Evolutionary conservation across 129 eudicot genomes (phyloP).

Genomic region (Centella asiatica): DNA sequence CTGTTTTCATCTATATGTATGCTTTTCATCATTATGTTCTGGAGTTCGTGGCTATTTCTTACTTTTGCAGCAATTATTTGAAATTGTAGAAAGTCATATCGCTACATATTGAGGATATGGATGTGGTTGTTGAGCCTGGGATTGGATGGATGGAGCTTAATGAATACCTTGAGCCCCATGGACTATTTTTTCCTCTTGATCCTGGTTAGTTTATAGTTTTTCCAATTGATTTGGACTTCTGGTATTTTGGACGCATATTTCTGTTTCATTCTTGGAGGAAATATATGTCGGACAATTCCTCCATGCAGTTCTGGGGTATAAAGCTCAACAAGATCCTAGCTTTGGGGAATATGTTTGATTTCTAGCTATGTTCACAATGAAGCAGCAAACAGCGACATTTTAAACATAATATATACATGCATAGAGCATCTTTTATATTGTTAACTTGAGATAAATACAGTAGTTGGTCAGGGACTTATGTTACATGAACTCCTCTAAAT

Average conservation of each 20-base stretch:
- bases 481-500: not conserved
- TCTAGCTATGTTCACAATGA: not conserved
- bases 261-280: not conserved
- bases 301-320: not conserved
- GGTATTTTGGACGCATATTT: not conserved
- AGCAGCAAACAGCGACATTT: not conserved
- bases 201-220: constrained; percentile 57
- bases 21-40: not conserved
- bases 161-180: constrained; percentile 88
- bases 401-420: not conserved
- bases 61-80: not conserved
- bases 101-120: constrained; percentile 88
- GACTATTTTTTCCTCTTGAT: constrained; percentile 94
- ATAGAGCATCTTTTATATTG: not conserved
- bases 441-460: not conserved
- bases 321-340: not conserved
- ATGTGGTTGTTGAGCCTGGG: constrained; percentile 99
- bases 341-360: not conserved
- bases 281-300: not conserved
- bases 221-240: not conserved
- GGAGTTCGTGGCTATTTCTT: constrained; percentile 5
- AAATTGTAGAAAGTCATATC: constrained; percentile 59
- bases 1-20: not conserved
- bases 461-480: not conserved
- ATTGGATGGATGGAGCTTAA: constrained; percentile 99